Percentiles rank a stretch among this genome's conserved stretches.
These are phyloP conservation scores for Stevia rebaudiana DNA, from an alignment of 140 eudicot genomes.

Conservation along the genomic window DNA sequence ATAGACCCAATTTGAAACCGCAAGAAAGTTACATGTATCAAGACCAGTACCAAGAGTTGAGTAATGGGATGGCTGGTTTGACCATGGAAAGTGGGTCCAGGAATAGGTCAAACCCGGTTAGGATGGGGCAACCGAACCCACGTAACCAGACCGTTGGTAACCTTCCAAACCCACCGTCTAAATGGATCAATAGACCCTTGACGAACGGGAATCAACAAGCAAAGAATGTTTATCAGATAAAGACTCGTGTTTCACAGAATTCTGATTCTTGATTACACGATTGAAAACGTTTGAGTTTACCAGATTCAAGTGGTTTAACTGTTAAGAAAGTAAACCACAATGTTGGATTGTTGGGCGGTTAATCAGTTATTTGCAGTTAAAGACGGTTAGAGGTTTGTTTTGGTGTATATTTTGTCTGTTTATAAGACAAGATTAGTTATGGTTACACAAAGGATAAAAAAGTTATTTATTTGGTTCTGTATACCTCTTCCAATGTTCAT, in stretches of 20 bases:
- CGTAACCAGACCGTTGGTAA: slow-evolving; percentile 35
- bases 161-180: slow-evolving; percentile 59
- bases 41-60: slow-evolving; percentile 50
- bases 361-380: background rate
- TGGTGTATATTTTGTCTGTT: slow-evolving; percentile 17
- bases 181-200: slow-evolving; percentile 48
- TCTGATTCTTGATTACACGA: slow-evolving; percentile 27
- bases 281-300: slow-evolving; percentile 7
- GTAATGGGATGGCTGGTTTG: slow-evolving; percentile 61
- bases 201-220: slow-evolving; percentile 25
- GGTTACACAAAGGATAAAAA: slow-evolving; percentile 14
- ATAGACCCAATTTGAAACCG: slow-evolving; percentile 30
- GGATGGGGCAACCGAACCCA: slow-evolving; percentile 33
- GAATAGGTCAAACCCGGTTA: slow-evolving; percentile 17
- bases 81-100: slow-evolving; percentile 27
- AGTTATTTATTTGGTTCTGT: slow-evolving; percentile 3
- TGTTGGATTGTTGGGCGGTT: no score
- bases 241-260: slow-evolving; percentile 31
- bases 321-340: slow-evolving; percentile 4
- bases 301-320: background rate
- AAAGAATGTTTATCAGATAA: slow-evolving; percentile 51
- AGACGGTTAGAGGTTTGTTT: slow-evolving; percentile 14
- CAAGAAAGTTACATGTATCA: slow-evolving; percentile 40
- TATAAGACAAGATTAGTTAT: slow-evolving; percentile 26
- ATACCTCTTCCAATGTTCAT: slow-evolving; percentile 14